Base-by-base conservation (phyloP, 129 eudicot genomes). In the Cynara cardunculus region DNA sequence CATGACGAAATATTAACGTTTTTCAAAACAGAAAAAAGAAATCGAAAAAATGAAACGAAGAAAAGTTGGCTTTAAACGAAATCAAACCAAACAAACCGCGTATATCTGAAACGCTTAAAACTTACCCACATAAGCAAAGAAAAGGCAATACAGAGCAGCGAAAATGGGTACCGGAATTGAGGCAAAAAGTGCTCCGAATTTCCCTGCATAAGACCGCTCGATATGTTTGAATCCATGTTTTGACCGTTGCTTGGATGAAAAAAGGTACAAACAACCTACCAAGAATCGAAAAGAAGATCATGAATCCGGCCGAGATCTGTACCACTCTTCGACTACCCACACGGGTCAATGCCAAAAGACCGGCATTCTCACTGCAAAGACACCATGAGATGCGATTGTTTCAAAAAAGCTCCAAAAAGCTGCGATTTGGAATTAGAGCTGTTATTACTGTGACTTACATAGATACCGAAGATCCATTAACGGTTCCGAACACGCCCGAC, bases 271-370 rank as follows among this genome's bases (percentile, higher is more conserved):
- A 75, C 32, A 56, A 69, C 71, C 4, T 72, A 90, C 95, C 94
- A 59, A 90, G 87, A 70, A 90, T 83, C 25, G 95, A 88, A 77
- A 90, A 90, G 92, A 90, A 90, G 53, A 90, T 80, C 95, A 90
- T 90, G 80, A 90, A 90, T 11, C 81, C 95, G 3, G 95, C 92
- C 73, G 95, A 88, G 78, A 90, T 90, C 61, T 90, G 95, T 37
- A 90, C 89, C 0, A 90, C 95, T 84, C 92, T 87, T 86, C 95
- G 89, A 82, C 95, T 90, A 7, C 95, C 95, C 35, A 90, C 90
- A 67, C 95, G 92, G 26, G 95, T 90, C 85, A 90, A 84, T 70
- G 91, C 91, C 75, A 90, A 84, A 77, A 90, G 95, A 19, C 95
- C 95, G 59, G 92, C 95, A 86, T 90, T 90, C 80, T 90, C 95